Evolutionary conservation across 768 basidiomycete species (phyloP).

Genomic region (Agrocybe pediades): DNA sequence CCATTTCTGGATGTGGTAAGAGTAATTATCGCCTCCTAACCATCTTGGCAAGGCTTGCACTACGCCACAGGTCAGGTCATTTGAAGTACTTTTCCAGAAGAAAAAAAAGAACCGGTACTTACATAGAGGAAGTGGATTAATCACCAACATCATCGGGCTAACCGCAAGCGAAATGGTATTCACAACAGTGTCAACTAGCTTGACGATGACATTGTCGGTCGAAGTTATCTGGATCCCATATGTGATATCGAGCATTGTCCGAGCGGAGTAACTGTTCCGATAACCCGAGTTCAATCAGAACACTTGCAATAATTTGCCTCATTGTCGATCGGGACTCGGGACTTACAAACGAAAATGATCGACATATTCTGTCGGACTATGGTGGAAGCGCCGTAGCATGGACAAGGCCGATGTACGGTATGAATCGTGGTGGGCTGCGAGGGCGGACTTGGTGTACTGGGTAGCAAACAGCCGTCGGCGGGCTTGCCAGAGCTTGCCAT

Average conservation of each 20-base stretch:
- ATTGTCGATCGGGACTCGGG: background rate
- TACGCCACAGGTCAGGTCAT: background rate
- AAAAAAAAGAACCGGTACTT: background rate
- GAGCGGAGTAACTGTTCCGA: background rate
- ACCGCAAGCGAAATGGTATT: background rate
- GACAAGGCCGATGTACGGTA: background rate
- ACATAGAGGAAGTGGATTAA: background rate
- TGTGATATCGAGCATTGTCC: background rate
- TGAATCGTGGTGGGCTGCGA: background rate
- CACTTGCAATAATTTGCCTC: background rate
- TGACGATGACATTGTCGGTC: background rate
- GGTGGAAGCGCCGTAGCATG: background rate
- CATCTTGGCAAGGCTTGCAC: background rate
- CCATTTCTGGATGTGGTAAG: background rate
- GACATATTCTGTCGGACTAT: background rate
- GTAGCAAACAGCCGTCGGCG: background rate
- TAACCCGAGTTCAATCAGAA: background rate
- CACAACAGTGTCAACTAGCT: background rate
- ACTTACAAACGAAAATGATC: background rate
- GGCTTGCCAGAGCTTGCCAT: background rate
- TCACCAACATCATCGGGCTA: background rate
- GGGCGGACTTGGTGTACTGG: background rate
- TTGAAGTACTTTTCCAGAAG: too few relatives aligned
- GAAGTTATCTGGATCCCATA: background rate
- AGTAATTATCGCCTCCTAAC: background rate